A percentile compares a stretch with the other conserved stretches of the same genome.
Conservation (phyloP, 306 rosid species). For the Prunus padus region DNA sequence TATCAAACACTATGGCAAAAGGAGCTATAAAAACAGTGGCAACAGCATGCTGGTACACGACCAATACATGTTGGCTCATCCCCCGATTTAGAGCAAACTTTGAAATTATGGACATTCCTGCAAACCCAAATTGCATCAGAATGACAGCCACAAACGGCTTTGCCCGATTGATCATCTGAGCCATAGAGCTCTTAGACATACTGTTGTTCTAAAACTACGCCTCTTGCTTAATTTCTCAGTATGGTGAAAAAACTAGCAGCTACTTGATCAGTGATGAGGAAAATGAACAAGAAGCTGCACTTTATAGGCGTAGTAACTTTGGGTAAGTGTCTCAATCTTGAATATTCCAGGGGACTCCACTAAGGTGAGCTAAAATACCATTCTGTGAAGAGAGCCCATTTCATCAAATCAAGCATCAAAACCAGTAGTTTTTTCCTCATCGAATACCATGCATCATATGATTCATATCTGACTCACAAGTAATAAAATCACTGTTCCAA, state of each 20-base stretch:
- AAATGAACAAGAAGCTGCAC: background rate
- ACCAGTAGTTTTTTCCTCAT: background rate
- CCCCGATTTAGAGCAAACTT: conserved; percentile 48
- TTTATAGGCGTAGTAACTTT: conserved; percentile 17
- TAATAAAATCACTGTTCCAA: background rate
- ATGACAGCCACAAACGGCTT: conserved; percentile 43
- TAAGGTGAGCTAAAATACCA: background rate
- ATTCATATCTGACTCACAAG: conserved; percentile 8
- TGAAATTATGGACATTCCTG: conserved; percentile 43
- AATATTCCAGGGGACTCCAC: conserved; percentile 21
- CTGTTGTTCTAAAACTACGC: background rate
- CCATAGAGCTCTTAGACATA: conserved; percentile 19
- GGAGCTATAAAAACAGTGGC: conserved; percentile 45
- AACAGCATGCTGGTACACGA: conserved; percentile 40
- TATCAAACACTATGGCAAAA: conserved; percentile 48
- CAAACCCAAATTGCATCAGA: conserved; percentile 46
- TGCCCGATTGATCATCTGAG: conserved; percentile 1
- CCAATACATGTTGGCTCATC: conserved; percentile 49
- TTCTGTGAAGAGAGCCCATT: background rate
- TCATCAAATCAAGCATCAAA: background rate
- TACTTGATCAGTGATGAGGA: background rate
- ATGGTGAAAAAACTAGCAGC: background rate
- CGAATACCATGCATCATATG: background rate
- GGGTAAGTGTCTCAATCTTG: background rate
- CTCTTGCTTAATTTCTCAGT: background rate